Percentiles rank a stretch among this genome's conserved stretches.
These are phyloP conservation scores for Pythium biforme DNA, from an alignment of 352 stramenopile genomes.

Conservation along the genomic window DNA sequence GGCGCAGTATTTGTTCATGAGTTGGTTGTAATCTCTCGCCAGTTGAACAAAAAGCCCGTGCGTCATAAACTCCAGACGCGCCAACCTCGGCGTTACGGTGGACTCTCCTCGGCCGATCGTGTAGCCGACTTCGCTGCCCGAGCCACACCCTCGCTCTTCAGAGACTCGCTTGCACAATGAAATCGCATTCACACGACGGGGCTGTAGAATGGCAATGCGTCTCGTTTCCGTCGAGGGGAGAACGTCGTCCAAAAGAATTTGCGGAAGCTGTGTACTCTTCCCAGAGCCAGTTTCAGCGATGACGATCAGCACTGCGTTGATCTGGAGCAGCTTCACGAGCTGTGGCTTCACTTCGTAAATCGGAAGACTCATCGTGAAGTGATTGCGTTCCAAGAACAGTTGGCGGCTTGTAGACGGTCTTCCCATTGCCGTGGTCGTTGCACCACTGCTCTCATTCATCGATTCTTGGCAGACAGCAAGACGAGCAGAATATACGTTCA, in stretches of 20 bases:
- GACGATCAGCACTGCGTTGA: conserved; percentile 20
- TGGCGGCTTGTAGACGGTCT: neutral
- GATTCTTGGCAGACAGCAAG: neutral
- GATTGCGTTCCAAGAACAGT: conserved; percentile 15
- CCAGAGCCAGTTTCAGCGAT: conserved; percentile 33
- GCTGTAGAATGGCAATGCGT: conserved; percentile 28
- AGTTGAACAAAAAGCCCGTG: conserved; percentile 30
- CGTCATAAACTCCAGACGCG: conserved; percentile 30
- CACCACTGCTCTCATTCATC: neutral
- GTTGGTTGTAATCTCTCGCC: conserved; percentile 13
- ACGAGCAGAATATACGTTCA: conserved; percentile 13
- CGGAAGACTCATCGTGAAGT: conserved; percentile 22
- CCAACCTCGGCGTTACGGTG: neutral
- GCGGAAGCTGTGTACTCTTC: conserved; percentile 34
- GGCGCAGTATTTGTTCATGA: conserved; percentile 20
- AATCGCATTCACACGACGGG: conserved; percentile 29
- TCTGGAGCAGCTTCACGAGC: conserved; percentile 17
- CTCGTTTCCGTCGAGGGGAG: conserved; percentile 4
- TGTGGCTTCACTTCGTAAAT: conserved; percentile 27
- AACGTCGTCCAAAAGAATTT: conserved; percentile 31
- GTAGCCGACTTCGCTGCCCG: conserved; percentile 27
- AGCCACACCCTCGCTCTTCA: conserved; percentile 16
- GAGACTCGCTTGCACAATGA: conserved; percentile 24
- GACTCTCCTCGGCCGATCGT: conserved; percentile 27
- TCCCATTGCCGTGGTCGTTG: neutral